A percentile compares a stretch with the other conserved stretches of the same genome.
Evolutionary conservation across 768 basidiomycete genomes (phyloP).

Genomic region (Xerocomellus intermedius): DNA sequence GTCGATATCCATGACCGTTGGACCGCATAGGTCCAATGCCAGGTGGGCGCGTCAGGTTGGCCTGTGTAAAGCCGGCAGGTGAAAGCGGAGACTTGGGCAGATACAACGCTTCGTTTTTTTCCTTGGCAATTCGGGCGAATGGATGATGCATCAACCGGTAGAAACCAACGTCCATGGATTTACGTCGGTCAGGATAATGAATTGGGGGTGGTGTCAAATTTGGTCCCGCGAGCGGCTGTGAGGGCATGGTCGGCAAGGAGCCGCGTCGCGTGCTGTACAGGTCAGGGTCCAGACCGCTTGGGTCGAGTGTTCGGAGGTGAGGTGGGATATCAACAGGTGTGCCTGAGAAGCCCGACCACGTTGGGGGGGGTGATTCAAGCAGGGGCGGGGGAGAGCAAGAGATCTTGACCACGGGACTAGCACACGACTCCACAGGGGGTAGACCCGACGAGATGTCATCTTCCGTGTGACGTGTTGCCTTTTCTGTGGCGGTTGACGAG

Average conservation of each 20-base stretch:
- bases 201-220: constrained; percentile 36
- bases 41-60: constrained; percentile 37
- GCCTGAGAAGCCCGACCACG: constrained; percentile 38
- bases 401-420: constrained; percentile 23
- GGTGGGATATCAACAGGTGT: constrained; percentile 23
- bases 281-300: constrained; percentile 30
- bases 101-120: constrained; percentile 35
- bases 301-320: constrained; percentile 24
- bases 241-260: constrained; percentile 48
- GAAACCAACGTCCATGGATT: constrained; percentile 42
- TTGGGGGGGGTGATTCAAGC: constrained; percentile 2
- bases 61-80: constrained; percentile 30
- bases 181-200: constrained; percentile 37
- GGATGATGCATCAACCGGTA: constrained; percentile 53
- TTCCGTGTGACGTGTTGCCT: constrained; percentile 30
- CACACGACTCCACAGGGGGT: constrained; percentile 1
- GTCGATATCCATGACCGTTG: constrained; percentile 44
- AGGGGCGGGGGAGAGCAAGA: constrained; percentile 21
- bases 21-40: constrained; percentile 43
- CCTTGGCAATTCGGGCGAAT: constrained; percentile 33
- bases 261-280: constrained; percentile 46
- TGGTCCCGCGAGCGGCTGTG: constrained; percentile 21
- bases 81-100: constrained; percentile 35
- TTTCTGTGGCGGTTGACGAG: constrained; percentile 41
- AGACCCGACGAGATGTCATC: constrained; percentile 7